Base-by-base conservation (phyloP, 108 stramenopile genomes). In the Pseudonitzschia multistriata region DNA sequence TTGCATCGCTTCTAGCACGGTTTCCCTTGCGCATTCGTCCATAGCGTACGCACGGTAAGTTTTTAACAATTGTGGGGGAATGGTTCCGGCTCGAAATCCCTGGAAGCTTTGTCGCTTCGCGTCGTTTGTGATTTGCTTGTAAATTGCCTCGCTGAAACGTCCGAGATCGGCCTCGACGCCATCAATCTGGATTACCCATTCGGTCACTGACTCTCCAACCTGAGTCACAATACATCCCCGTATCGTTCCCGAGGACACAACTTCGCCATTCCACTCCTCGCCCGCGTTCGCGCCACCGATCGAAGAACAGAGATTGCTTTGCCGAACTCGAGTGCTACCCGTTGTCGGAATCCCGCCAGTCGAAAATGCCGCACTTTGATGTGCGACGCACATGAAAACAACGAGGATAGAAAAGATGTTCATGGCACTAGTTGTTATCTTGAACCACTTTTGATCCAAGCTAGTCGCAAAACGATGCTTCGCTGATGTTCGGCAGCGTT, bases 11-110 rank as follows among this genome's bases (percentile, higher is more conserved):
- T 93, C 92, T 55, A 93, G 67, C 2, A 83, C 81, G 19, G 92
- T 81, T 69, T 93, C 88, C 56, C 88, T 77, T 5, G 87, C 87
- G 42, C 83, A 86, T 65, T 93, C 91, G 66, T 90, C 91, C 89
- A 93, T 93, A n/a, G 85, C 74, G 78, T 88, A 90, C 6, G 83
- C 83, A 19, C 74, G 70, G 67, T 93, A 93, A 39, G 92, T 87
- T 22, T 85, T 83, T 13, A 76, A 54, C 35, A 93, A 76, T 70
- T 93, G 92, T 35, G 89, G 88, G 8, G 92, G 92, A 52, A 93
- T 85, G 5, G 92, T 90, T 49, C 92, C 92, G 3, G 92, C 89
- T 24, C 84, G 82, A 63, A 93, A 93, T 22, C 92, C 92, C 61
- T 89, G 89, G 49, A 93, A 93, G 45, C 71, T 61, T 63, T 93